Conservation (phyloP, 2,329 filamentous ascomycete species). For the Trichoderma lentiforme region DNA sequence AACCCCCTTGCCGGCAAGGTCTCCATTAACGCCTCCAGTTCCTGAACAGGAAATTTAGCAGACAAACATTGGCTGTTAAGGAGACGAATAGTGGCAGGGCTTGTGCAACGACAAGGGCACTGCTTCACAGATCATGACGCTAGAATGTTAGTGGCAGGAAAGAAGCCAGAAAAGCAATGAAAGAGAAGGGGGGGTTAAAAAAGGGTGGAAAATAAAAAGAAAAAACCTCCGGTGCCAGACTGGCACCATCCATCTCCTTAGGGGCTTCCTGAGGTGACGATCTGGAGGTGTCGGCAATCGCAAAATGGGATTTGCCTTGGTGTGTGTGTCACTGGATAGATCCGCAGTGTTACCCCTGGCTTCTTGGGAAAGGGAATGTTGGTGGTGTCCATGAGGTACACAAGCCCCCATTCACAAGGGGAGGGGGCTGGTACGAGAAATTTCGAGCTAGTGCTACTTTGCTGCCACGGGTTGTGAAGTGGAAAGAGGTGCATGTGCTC, state of each 20-base stretch:
- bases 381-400: constrained; percentile 6
- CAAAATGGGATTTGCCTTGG: not conserved
- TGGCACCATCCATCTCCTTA: not conserved
- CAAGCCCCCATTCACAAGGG: not conserved
- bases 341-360: constrained; percentile 19
- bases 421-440: constrained; percentile 1
- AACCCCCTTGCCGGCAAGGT: not conserved
- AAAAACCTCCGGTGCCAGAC: constrained; percentile 3
- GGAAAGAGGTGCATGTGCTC: not conserved
- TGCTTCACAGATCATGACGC: not conserved
- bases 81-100: not conserved
- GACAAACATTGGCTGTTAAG: not conserved
- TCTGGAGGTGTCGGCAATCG: constrained; percentile 17
- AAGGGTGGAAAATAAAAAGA: not conserved
- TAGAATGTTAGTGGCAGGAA: not conserved
- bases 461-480: constrained; percentile 1
- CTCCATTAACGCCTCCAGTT: not conserved
- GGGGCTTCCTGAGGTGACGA: not conserved
- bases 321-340: constrained; percentile 16
- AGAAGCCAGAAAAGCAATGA: not conserved
- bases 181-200: not conserved
- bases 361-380: not conserved
- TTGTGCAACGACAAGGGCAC: not conserved
- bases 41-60: not conserved
- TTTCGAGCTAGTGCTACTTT: constrained; percentile 12